Percentiles rank a stretch among this genome's conserved stretches.
These are phyloP conservation scores for apple (Malus domestica) DNA, from an alignment of 306 rosid species.

Conservation along the genomic window DNA sequence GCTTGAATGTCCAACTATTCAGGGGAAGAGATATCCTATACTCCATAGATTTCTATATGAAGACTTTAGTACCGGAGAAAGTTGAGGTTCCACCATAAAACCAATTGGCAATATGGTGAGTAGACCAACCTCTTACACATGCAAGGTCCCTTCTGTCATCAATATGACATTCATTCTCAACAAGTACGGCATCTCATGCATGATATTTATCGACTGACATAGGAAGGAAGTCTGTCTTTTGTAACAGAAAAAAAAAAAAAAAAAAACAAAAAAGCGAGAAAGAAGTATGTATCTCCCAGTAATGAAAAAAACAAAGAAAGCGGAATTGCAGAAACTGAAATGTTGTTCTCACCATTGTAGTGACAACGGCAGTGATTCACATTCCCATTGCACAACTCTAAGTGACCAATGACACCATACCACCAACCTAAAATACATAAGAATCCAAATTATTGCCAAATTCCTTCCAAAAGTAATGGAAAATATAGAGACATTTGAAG, in stretches of 20 bases:
- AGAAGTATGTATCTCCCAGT: neutral
- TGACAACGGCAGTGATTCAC: slow-evolving; percentile 58
- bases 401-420: slow-evolving; percentile 81
- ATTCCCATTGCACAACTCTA: slow-evolving; percentile 48
- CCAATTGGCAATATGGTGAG: too few species aligned
- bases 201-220: neutral
- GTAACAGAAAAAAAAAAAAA: neutral
- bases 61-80: neutral
- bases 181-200: neutral
- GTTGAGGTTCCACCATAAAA: too few species aligned
- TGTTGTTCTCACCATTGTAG: slow-evolving; percentile 44
- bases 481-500: neutral
- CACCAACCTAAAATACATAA: slow-evolving; percentile 70
- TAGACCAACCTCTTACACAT: too few species aligned
- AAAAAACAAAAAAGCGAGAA: too few species aligned
- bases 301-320: neutral
- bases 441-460: neutral
- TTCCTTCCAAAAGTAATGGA: neutral
- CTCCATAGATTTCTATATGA: neutral
- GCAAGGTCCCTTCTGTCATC: too few species aligned
- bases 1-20: neutral
- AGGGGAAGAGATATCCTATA: neutral
- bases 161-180: too few species aligned
- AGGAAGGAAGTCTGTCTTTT: neutral
- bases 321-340: slow-evolving; percentile 12